These are phyloP conservation scores for Thielaviopsis cerberus DNA, from an alignment of 2,329 filamentous ascomycete genomes.

Conservation along the genomic window DNA sequence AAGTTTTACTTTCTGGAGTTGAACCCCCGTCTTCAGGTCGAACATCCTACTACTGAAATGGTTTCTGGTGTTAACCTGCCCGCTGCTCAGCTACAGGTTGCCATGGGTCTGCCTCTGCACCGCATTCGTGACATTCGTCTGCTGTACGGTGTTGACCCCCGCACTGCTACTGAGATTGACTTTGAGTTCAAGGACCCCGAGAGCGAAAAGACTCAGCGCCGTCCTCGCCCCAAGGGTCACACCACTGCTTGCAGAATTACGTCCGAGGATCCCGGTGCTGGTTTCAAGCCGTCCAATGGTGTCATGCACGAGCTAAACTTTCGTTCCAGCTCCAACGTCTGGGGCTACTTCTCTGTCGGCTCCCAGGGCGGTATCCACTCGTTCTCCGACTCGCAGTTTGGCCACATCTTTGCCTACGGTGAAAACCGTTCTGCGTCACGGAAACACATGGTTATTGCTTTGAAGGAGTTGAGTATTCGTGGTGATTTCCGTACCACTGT, in stretches of 20 bases:
- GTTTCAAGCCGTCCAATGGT: constrained; percentile 98
- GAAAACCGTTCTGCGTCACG: constrained; percentile 90
- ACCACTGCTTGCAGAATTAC: constrained; percentile 98
- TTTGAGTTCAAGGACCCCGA: constrained; percentile 85
- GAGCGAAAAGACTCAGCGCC: constrained; percentile 67
- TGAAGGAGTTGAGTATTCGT: constrained; percentile 98
- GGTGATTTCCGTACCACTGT: constrained; percentile 98
- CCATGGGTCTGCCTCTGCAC: constrained; percentile 94
- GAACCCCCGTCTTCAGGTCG: constrained; percentile 97
- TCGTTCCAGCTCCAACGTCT: constrained; percentile 94
- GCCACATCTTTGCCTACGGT: constrained; percentile 97
- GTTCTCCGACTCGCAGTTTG: constrained; percentile 97
- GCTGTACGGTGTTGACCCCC: constrained; percentile 86
- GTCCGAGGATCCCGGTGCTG: constrained; percentile 94
- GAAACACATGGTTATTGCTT: constrained; percentile 96
- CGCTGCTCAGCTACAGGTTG: constrained; percentile 92
- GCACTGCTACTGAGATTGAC: constrained; percentile 72
- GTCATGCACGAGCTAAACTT: constrained; percentile 99
- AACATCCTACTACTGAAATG: constrained; percentile 99
- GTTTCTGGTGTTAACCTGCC: constrained; percentile 94
- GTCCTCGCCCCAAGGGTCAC: constrained; percentile 86
- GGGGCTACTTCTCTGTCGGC: constrained; percentile 99
- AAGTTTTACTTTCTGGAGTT: constrained; percentile 99
- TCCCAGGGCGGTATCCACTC: constrained; percentile 94
- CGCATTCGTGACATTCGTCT: constrained; percentile 90